phyloP scores from a whole-genome alignment of 2,329 filamentous ascomycete genomes.

The Talaromyces sp. region DNA sequence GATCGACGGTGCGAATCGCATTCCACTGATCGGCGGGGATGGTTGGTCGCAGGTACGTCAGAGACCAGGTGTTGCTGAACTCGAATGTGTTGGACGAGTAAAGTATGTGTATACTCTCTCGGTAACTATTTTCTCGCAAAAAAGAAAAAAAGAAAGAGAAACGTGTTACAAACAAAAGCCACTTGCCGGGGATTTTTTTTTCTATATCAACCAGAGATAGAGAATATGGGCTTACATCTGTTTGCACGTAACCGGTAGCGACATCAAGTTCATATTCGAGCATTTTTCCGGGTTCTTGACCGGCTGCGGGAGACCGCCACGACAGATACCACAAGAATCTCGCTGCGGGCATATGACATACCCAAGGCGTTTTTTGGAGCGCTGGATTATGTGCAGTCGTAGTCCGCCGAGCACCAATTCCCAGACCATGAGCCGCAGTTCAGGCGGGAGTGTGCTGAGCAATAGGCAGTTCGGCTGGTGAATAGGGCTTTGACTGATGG shows the following conservation, averaged over 20 bases:
- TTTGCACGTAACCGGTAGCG: slow-evolving; percentile 29
- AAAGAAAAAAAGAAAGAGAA: not conserved
- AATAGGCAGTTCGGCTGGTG: slow-evolving; percentile 24
- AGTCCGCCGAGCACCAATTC: slow-evolving; percentile 26
- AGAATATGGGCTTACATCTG: slow-evolving; percentile 25
- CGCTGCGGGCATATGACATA: slow-evolving; percentile 27
- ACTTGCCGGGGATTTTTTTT: not conserved
- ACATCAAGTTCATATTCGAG: slow-evolving; percentile 19
- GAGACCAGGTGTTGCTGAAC: slow-evolving; percentile 38
- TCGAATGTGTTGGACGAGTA: slow-evolving; percentile 33
- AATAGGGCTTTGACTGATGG: slow-evolving; percentile 13
- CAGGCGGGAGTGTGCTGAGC: slow-evolving; percentile 28
- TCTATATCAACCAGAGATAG: not conserved
- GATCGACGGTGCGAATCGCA: slow-evolving; percentile 28
- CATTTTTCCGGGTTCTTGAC: slow-evolving; percentile 17
- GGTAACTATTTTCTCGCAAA: slow-evolving; percentile 23
- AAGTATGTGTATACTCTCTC: slow-evolving; percentile 31
- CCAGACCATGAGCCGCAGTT: slow-evolving; percentile 35
- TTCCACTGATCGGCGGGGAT: slow-evolving; percentile 25
- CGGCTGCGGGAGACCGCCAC: slow-evolving; percentile 25
- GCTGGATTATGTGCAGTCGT: slow-evolving; percentile 34
- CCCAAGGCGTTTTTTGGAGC: slow-evolving; percentile 25
- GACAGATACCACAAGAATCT: slow-evolving; percentile 31
- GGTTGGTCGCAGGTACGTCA: slow-evolving; percentile 33
- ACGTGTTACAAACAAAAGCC: not conserved